phyloP scores from a whole-genome alignment of 73 alveolate genomes.

The Paramecium sonneborni region DNA sequence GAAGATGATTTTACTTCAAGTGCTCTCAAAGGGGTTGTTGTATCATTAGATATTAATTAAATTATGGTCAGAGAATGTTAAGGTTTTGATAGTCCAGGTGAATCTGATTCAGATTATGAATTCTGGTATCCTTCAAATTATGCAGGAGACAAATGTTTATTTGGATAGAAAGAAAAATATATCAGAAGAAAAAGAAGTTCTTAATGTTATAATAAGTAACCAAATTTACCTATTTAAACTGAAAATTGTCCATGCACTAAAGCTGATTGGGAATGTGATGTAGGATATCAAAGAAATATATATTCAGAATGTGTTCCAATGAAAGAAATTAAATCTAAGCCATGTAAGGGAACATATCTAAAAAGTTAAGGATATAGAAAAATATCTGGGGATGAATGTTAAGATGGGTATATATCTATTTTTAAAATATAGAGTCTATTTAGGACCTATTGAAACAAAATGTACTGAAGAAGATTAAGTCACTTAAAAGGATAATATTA shows the following conservation, averaged over 20 bases:
- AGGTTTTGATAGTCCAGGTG: slow-evolving; percentile 81
- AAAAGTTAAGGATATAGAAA: slow-evolving; percentile 82
- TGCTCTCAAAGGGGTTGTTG: slow-evolving; percentile 71
- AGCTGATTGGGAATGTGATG: slow-evolving; percentile 87
- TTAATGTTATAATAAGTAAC: slow-evolving; percentile 80
- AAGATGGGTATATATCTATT: slow-evolving; percentile 70
- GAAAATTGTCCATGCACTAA: slow-evolving; percentile 86
- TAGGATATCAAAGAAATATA: slow-evolving; percentile 70
- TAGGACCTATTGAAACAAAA: slow-evolving; percentile 15
- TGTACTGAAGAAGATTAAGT: slow-evolving; percentile 22
- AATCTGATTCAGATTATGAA: slow-evolving; percentile 78
- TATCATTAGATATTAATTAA: slow-evolving; percentile 74
- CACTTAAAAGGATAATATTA: neutral
- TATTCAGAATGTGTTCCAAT: slow-evolving; percentile 61
- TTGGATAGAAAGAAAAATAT: slow-evolving; percentile 78
- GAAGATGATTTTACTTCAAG: slow-evolving; percentile 68
- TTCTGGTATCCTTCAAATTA: slow-evolving; percentile 80
- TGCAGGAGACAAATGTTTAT: slow-evolving; percentile 81
- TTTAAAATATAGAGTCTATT: neutral
- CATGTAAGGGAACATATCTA: slow-evolving; percentile 61
- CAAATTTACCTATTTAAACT: slow-evolving; percentile 41
- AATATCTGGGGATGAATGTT: slow-evolving; percentile 85
- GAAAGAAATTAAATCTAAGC: slow-evolving; percentile 56
- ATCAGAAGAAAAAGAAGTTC: slow-evolving; percentile 81
- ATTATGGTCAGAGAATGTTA: slow-evolving; percentile 84